Percentiles rank a stretch among this genome's conserved stretches.
These are phyloP conservation scores for Chenopodium album DNA, from an alignment of 148 eudicot genomes.

Conservation along the genomic window DNA sequence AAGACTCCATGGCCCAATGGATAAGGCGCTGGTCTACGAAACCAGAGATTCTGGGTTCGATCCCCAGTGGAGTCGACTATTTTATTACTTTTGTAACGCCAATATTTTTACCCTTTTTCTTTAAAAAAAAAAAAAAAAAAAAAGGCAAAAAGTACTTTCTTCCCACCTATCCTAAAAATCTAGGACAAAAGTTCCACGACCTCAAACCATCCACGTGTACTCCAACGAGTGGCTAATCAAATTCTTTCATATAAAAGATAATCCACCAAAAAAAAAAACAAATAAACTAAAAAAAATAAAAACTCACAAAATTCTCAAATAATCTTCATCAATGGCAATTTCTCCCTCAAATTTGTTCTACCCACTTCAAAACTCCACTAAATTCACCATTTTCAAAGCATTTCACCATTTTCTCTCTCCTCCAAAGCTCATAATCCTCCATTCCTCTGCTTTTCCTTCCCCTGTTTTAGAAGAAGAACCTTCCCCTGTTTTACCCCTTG, in stretches of 20 bases:
- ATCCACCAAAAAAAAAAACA: conserved; percentile 3
- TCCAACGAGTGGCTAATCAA: conserved; percentile 28
- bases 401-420: conserved; percentile 26
- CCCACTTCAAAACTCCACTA: conserved; percentile 25
- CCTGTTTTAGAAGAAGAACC: conserved; percentile 29
- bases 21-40: conserved; percentile 96
- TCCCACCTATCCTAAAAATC: conserved; percentile 15
- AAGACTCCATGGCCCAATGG: conserved; percentile 76
- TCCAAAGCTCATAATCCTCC: conserved; percentile 21
- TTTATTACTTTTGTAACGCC: too few species aligned
- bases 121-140: too few species aligned
- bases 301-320: not conserved
- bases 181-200: conserved; percentile 17
- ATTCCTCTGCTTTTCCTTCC: conserved; percentile 31
- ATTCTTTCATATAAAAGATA: conserved; percentile 32
- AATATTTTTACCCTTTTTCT: too few species aligned
- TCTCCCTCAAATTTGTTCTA: conserved; percentile 14
- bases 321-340: conserved; percentile 31
- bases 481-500: conserved; percentile 24
- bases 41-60: conserved; percentile 97
- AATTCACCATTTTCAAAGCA: conserved; percentile 25
- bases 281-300: conserved; percentile 5
- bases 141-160: too few species aligned
- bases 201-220: conserved; percentile 31
- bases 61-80: conserved; percentile 66